A percentile compares a stretch with the other conserved stretches of the same genome.
phyloP scores from a whole-genome alignment of 2,329 filamentous ascomycete genomes.

The Uncinocarpus reesii region DNA sequence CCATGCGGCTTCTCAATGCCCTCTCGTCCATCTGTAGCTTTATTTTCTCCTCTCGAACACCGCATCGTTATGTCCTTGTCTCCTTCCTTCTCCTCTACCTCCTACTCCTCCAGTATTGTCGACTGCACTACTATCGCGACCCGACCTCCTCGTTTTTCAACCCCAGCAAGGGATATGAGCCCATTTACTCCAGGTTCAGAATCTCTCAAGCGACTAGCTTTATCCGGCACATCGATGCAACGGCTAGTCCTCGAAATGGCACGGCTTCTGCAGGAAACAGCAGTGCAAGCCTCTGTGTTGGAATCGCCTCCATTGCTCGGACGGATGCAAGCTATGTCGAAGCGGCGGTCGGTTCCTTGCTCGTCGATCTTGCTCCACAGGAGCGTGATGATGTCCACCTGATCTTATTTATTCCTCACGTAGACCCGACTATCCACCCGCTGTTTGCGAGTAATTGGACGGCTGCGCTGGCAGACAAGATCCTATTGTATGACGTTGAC shows the following conservation, averaged over 20 bases:
- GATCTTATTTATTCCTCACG: slow-evolving; percentile 38
- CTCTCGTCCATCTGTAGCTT: not conserved
- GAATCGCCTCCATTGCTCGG: slow-evolving; percentile 36
- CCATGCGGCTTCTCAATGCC: slow-evolving; percentile 5
- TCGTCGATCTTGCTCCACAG: slow-evolving; percentile 34
- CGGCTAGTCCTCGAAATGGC: not conserved
- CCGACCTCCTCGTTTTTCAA: slow-evolving; percentile 27
- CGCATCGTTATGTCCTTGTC: slow-evolving; percentile 9
- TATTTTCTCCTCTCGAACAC: slow-evolving; percentile 1
- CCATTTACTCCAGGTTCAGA: slow-evolving; percentile 22
- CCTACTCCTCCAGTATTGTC: slow-evolving; percentile 20
- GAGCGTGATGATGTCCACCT: slow-evolving; percentile 37
- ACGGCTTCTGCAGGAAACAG: not conserved
- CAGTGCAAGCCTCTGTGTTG: slow-evolving; percentile 31
- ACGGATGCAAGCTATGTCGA: slow-evolving; percentile 34
- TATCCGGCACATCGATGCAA: slow-evolving; percentile 18
- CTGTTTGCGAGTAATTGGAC: slow-evolving; percentile 37
- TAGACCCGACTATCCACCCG: slow-evolving; percentile 33
- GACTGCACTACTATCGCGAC: slow-evolving; percentile 21
- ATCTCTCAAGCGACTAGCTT: slow-evolving; percentile 20
- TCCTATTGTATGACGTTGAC: slow-evolving; percentile 33
- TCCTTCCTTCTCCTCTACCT: slow-evolving; percentile 22
- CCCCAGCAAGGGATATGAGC: slow-evolving; percentile 21
- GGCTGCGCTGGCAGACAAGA: slow-evolving; percentile 30
- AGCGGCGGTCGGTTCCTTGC: slow-evolving; percentile 36